Evolutionary conservation across 2,329 filamentous ascomycete genomes (phyloP).

Genomic region (Ceratocystis cacaofunesta): DNA sequence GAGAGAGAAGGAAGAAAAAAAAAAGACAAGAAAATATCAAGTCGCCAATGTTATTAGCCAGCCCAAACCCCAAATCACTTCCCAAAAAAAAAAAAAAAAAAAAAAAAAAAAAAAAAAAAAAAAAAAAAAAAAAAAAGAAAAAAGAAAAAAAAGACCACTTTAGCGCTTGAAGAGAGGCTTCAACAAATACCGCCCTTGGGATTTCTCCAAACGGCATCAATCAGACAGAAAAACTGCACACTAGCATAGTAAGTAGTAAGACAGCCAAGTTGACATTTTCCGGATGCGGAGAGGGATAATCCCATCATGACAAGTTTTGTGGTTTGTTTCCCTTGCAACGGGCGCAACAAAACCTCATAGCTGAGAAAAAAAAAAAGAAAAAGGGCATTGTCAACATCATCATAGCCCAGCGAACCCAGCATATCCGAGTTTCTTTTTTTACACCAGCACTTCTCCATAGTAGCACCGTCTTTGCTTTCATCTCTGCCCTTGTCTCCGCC

Average conservation of each 20-base stretch:
- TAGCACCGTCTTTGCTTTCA: not conserved
- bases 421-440: not conserved
- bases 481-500: not conserved
- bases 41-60: slow-evolving; percentile 11
- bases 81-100: not conserved
- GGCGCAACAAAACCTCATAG: not conserved
- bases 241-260: slow-evolving; percentile 6
- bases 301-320: not conserved
- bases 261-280: not conserved
- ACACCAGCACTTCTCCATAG: not conserved
- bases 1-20: not conserved
- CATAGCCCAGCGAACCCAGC: not conserved
- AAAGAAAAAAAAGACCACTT: not conserved
- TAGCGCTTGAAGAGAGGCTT: slow-evolving; percentile 10
- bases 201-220: not conserved
- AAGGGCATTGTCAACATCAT: not conserved
- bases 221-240: slow-evolving; percentile 5
- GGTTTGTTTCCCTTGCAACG: not conserved
- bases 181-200: slow-evolving; percentile 4
- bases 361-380: not conserved
- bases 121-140: not conserved
- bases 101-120: not conserved
- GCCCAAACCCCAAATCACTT: not conserved
- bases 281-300: slow-evolving; percentile 2
- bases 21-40: slow-evolving; percentile 4